Percentiles rank a stretch among this genome's conserved stretches.
Evolutionary conservation across 306 rosid genomes (phyloP).

Genomic region (Albizia julibrissin): DNA sequence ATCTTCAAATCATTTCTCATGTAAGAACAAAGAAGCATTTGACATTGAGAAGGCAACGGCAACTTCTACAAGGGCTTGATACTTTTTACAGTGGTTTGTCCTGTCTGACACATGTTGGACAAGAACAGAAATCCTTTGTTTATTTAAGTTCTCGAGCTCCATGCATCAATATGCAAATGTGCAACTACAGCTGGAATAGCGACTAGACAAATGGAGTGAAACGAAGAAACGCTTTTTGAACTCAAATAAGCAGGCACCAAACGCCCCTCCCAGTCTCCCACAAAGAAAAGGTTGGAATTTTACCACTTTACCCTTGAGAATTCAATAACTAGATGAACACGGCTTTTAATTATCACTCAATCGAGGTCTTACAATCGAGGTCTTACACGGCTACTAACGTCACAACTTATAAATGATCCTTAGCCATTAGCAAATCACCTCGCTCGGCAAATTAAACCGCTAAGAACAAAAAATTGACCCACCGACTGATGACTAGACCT

Average conservation of each 20-base stretch:
- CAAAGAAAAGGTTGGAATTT: neutral
- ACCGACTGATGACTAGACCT: conserved; percentile 17
- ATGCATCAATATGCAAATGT: neutral
- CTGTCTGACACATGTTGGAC: neutral
- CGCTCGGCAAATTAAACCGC: conserved; percentile 27
- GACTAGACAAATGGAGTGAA: conserved; percentile 10
- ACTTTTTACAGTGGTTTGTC: neutral
- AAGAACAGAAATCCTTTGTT: neutral
- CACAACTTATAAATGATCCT: conserved; percentile 12
- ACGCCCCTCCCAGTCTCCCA: neutral
- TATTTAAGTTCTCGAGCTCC: neutral
- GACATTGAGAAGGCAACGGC: neutral
- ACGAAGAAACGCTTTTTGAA: conserved; percentile 15
- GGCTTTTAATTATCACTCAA: conserved; percentile 9
- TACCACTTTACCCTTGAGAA: conserved; percentile 23
- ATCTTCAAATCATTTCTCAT: neutral
- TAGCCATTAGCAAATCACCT: conserved; percentile 25
- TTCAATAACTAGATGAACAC: conserved; percentile 20
- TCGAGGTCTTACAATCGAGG: conserved; percentile 19
- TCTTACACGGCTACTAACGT: conserved; percentile 16
- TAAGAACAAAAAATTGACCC: conserved; percentile 18
- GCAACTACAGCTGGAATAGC: conserved; percentile 20
- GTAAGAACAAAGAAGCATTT: neutral
- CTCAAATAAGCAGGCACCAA: neutral
- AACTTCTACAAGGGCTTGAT: neutral